phyloP scores from a whole-genome alignment of 192 early-diverging fungal genomes.

The Linnemannia hyalina region DNA sequence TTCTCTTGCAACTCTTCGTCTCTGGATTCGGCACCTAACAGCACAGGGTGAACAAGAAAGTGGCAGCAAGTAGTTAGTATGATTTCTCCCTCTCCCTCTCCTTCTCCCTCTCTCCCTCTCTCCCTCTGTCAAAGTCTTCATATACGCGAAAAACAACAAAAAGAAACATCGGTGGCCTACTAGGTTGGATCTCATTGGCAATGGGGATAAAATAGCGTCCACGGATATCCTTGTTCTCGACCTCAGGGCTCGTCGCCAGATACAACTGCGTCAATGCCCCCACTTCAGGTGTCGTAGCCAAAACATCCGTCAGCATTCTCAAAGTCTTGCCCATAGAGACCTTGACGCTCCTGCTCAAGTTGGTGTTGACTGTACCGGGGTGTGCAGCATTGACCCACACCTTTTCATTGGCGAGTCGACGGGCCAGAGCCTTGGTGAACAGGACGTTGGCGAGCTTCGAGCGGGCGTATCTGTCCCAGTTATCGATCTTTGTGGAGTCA shows the following conservation, averaged over 20 bases:
- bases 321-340: background rate
- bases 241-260: constrained; percentile 64
- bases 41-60: background rate
- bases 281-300: constrained; percentile 26
- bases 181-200: constrained; percentile 18
- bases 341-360: background rate
- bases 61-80: background rate
- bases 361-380: constrained; percentile 19
- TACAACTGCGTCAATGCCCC: constrained; percentile 63
- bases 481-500: constrained; percentile 18
- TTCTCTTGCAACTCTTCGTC: constrained; percentile 25
- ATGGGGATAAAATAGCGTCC: constrained; percentile 41
- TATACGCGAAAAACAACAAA: background rate
- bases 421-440: constrained; percentile 61
- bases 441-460: constrained; percentile 67
- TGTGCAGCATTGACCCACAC: constrained; percentile 40
- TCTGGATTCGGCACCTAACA: constrained; percentile 5
- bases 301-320: background rate
- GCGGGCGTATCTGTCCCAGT: constrained; percentile 46
- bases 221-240: constrained; percentile 55
- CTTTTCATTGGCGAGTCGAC: constrained; percentile 25
- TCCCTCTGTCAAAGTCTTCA: background rate
- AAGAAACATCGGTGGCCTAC: constrained; percentile 4
- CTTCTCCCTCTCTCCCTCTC: background rate
- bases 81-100: background rate